Evolutionary conservation across 306 rosid species (phyloP).

Genomic region (Lathyrus aphaca): DNA sequence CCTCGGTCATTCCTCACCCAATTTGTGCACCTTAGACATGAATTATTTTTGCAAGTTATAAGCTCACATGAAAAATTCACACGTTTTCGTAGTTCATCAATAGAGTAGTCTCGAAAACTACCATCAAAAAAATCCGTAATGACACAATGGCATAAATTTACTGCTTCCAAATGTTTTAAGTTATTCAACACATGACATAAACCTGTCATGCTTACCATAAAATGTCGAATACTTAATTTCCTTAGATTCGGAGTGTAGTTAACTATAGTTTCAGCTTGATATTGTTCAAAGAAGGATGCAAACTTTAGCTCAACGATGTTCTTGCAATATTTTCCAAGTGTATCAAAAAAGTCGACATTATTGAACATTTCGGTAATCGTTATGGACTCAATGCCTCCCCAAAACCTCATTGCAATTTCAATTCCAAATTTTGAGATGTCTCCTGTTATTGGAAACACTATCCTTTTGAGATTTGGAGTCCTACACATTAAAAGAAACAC

Average conservation of each 20-base stretch:
- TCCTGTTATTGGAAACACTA: constrained; percentile 36
- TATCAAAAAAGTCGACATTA: background rate
- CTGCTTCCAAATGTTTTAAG: constrained; percentile 26
- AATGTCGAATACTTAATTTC: constrained; percentile 23
- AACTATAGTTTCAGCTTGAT: constrained; percentile 8
- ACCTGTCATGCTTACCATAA: constrained; percentile 21
- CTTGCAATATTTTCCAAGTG: constrained; percentile 7
- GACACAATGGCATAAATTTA: constrained; percentile 39
- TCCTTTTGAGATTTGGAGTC: background rate
- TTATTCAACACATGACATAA: background rate
- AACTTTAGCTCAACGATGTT: constrained; percentile 33
- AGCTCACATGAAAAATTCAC: background rate
- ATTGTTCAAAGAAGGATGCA: background rate
- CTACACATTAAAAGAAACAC: too few species aligned
- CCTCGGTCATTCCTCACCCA: background rate
- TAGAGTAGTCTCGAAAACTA: background rate
- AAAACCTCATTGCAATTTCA: constrained; percentile 8
- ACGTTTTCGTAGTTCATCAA: background rate
- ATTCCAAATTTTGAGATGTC: background rate
- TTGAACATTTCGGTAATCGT: background rate
- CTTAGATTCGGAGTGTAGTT: constrained; percentile 22
- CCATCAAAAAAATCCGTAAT: background rate
- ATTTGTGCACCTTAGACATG: constrained; percentile 7
- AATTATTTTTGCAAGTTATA: background rate
- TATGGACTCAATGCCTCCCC: constrained; percentile 46